Conservation (phyloP, 768 basidiomycete species). For the Phanerodontia chrysosporium region DNA sequence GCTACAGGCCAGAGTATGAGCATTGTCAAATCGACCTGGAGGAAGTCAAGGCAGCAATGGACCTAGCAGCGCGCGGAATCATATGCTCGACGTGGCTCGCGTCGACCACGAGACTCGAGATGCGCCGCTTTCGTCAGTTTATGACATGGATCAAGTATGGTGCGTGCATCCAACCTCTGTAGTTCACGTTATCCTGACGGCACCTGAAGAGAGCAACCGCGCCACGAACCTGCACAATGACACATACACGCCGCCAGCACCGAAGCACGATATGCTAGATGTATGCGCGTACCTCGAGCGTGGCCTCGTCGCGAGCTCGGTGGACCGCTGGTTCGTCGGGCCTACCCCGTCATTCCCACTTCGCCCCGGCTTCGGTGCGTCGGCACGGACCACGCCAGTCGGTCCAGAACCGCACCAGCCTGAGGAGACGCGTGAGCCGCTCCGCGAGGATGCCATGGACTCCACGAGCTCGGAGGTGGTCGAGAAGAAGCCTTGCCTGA, state of each 20-base stretch:
- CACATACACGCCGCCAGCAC: constrained; percentile 34
- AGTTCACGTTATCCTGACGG: too few relatives aligned
- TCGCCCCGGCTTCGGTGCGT: constrained; percentile 44
- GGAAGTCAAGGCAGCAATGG: constrained; percentile 50
- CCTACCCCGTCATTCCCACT: constrained; percentile 49
- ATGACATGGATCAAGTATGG: constrained; percentile 75
- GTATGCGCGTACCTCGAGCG: constrained; percentile 76
- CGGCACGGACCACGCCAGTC: constrained; percentile 31
- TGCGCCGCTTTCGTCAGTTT: constrained; percentile 73
- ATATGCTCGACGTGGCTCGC: constrained; percentile 68
- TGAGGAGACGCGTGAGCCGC: neutral
- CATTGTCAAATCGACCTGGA: constrained; percentile 50
- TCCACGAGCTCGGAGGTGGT: too few relatives aligned
- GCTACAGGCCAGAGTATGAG: constrained; percentile 54
- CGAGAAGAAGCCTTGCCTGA: constrained; percentile 12
- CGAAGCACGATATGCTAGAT: constrained; percentile 72
- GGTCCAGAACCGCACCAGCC: constrained; percentile 4
- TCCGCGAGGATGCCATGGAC: constrained; percentile 44
- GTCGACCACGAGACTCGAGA: constrained; percentile 59
- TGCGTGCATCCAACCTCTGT: constrained; percentile 29
- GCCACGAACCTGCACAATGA: constrained; percentile 29
- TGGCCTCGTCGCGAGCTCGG: constrained; percentile 60
- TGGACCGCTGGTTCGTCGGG: constrained; percentile 81
- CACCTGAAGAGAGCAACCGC: neutral
- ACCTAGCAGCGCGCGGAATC: constrained; percentile 52